Base-by-base conservation (phyloP, 352 stramenopile species). In the Phytophthora hibernalis region DNA sequence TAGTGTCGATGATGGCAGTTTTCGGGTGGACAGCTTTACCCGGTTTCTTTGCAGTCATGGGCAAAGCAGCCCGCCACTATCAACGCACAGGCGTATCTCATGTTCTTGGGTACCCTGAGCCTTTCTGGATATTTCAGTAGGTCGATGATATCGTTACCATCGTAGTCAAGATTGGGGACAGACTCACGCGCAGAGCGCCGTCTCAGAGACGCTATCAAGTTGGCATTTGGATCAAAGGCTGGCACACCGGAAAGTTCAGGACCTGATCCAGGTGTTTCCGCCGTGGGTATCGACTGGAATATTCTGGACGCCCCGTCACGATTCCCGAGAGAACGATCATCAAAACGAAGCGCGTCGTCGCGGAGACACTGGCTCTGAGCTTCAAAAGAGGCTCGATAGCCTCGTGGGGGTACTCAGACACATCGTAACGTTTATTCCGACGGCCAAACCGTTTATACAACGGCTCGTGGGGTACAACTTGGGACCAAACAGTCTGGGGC, bases 321-420 rank as follows among this genome's bases (percentile, higher is more conserved):
- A 54, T 61, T 38, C 54, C 54, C 1, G 42, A 53, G 54, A 45
- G 54, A 28, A 48, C 54, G 21, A 47, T 61, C 5, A 38, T 47
- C 42, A 61, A 61, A 20, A 45, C 15, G 1, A 52, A 38, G 12
- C 15, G 15, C 20, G 38, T 51, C 2, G 13, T 58, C 15, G 3
- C 51, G 3, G 51, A 58, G 35, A 38, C 15, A 0, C 21, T 48
- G 12, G 9, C 9, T 4, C 35, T 18, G 51, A 6, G 2, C 2
- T 58, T 58, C 21, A 13, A 18, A 24, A 60, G 20, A 8, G 8
- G 8, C 40, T 60, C 5, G n/a, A 40, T 22, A 60, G 38, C 7
- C n/a, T 54, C 3, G 30, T 54, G 16, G 48, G n/a, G n/a, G n/a
- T n/a, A n/a, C n/a, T n/a, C n/a, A n/a, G n/a, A n/a, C n/a, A n/a